These are phyloP conservation scores for Emericellopsis atlantica DNA, from an alignment of 2,329 filamentous ascomycete species.

Conservation along the genomic window DNA sequence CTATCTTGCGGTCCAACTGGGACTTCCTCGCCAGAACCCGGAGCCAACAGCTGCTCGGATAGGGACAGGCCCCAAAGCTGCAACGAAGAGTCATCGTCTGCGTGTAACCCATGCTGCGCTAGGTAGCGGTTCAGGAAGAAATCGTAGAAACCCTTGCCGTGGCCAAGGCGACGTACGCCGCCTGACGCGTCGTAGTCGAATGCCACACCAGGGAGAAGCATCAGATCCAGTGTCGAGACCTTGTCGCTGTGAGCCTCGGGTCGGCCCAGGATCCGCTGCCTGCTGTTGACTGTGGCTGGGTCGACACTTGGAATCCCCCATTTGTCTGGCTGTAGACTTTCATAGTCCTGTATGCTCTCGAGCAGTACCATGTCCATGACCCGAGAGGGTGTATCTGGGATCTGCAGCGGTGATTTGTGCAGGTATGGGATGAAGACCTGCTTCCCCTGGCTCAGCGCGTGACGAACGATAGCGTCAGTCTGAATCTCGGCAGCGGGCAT, in stretches of 20 bases:
- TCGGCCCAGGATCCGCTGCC: conserved; percentile 64
- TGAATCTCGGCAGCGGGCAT: conserved; percentile 85
- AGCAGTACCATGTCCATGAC: conserved; percentile 95
- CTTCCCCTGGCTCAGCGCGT: conserved; percentile 69
- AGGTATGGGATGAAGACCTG: conserved; percentile 87
- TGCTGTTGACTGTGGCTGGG: conserved; percentile 46
- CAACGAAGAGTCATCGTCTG: conserved; percentile 23
- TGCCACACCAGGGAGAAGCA: conserved; percentile 85
- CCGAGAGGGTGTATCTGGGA: conserved; percentile 39
- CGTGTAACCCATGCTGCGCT: conserved; percentile 25
- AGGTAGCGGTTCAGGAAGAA: conserved; percentile 71
- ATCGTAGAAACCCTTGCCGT: conserved; percentile 97
- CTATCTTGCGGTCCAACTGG: conserved; percentile 69
- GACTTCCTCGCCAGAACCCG: conserved; percentile 46
- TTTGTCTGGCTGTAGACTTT: conserved; percentile 60
- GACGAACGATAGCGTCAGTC: conserved; percentile 67
- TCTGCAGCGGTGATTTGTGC: conserved; percentile 42
- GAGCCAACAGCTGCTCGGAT: conserved; percentile 65
- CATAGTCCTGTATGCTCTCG: conserved; percentile 61
- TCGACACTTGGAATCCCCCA: conserved; percentile 93
- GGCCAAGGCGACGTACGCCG: conserved; percentile 64
- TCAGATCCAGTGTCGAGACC: conserved; percentile 57
- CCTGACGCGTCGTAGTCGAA: conserved; percentile 56
- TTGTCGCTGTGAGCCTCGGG: conserved; percentile 29
- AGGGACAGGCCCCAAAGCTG: conserved; percentile 67